phyloP scores from a whole-genome alignment of 768 basidiomycete species.

The Paxillus ammoniavirescens region DNA sequence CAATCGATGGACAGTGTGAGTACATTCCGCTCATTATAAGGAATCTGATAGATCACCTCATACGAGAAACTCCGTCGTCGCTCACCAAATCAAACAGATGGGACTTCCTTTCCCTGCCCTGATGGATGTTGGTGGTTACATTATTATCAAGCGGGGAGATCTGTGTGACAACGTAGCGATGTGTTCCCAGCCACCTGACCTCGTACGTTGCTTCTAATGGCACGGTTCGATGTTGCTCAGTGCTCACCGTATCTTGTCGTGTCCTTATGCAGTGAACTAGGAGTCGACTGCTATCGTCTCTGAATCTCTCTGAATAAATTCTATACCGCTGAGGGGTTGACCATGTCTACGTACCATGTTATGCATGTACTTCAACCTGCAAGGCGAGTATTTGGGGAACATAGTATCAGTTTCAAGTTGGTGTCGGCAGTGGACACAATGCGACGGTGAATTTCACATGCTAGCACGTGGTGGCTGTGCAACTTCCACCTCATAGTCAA shows the following conservation, averaged over 20 bases:
- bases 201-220: background rate
- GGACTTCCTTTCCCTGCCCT: background rate
- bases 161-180: background rate
- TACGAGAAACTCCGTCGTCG: background rate
- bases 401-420: too few relatives aligned
- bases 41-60: background rate
- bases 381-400: background rate
- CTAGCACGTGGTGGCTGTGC: conserved; percentile 21
- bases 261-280: background rate
- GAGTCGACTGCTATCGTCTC: background rate
- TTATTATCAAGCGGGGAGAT: background rate
- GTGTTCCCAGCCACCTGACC: background rate
- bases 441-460: too few relatives aligned
- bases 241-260: too few relatives aligned
- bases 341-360: too few relatives aligned
- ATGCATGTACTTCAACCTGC: too few relatives aligned
- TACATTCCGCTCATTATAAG: background rate
- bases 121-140: background rate
- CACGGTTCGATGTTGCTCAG: background rate
- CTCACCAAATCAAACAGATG: background rate
- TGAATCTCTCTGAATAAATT: background rate
- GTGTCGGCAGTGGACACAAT: too few relatives aligned
- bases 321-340: too few relatives aligned
- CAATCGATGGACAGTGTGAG: background rate
- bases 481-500: too few relatives aligned